These are phyloP conservation scores for Cokeromyces recurvatus DNA, from an alignment of 371 early-diverging fungal genomes.

Conservation along the genomic window DNA sequence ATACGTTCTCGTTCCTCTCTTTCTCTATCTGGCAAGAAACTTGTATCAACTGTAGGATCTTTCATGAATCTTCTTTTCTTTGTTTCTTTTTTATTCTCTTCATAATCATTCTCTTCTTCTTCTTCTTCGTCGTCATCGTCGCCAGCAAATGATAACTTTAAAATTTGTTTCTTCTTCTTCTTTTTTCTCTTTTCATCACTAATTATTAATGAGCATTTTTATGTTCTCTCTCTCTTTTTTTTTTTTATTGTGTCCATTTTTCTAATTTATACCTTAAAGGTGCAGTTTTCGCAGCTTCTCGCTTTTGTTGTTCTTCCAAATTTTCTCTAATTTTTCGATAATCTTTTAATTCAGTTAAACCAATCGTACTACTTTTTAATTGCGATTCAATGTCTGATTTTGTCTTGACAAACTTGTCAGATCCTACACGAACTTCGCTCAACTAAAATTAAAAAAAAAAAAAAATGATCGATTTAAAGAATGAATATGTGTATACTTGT, in stretches of 20 bases:
- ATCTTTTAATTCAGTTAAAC: conserved; percentile 85
- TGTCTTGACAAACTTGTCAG: conserved; percentile 81
- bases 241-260: too few species aligned
- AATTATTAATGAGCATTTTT: too few species aligned
- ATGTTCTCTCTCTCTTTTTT: too few species aligned
- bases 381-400: conserved; percentile 75
- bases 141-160: conserved; percentile 71
- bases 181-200: conserved; percentile 60
- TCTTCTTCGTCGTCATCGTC: conserved; percentile 37
- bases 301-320: conserved; percentile 74
- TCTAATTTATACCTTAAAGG: conserved; percentile 26
- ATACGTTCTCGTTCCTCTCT: conserved; percentile 81
- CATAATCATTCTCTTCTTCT: conserved; percentile 26
- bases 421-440: conserved; percentile 68
- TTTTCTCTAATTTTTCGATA: conserved; percentile 82
- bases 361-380: conserved; percentile 84
- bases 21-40: conserved; percentile 90
- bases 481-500: background rate
- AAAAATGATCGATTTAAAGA: background rate
- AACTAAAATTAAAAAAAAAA: conserved; percentile 38
- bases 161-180: conserved; percentile 55
- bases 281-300: conserved; percentile 70
- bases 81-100: conserved; percentile 15
- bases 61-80: conserved; percentile 71
- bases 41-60: conserved; percentile 90